Evolutionary conservation across 1,284 basidiomycete species (phyloP), one percentile per base, ranked within the genome.

Genomic region (Termitomyces sp.): DNA sequence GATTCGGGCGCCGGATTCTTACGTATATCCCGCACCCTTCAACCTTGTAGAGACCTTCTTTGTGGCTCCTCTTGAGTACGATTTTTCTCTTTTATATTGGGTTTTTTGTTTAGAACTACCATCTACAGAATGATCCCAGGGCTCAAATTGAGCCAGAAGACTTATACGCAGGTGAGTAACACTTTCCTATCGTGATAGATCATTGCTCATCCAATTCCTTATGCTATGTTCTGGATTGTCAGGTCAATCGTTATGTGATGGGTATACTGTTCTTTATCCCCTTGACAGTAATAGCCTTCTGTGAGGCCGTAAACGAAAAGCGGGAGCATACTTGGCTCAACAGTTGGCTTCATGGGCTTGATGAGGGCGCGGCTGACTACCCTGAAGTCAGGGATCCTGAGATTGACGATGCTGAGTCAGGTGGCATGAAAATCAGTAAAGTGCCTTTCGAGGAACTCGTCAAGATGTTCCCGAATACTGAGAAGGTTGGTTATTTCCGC

Each of bases 21-120:
- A 74, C 61, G 79, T 84, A 48, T 88, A 86, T 66, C 85, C 84
- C 34, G 83, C 85, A 10, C 84, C 85, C 1, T 87, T 96, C 77
- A 98, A 97, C 66, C 74, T 97, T 42, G 72, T 96, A 56, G 95
- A 97, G 69, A 74, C 78, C 0, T 69, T 93, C 61, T 71, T 96
- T 39, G 74, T 96, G 53, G 90, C 84, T 0, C 94, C 94, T 11
- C 75, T 91, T 44, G 93, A 96, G 90, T 93, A 63, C 62, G 85
- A 76, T 40, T 50, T 45, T n/a, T 8, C 26, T 49, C 3, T 19
- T 21, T 30, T 7, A 34, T n/a, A 30, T 31, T 5, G 5, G 14
- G 26, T 31, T 41, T 39, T n/a, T 40, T 28, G 13, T 18, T 21
- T 11, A 9, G 6, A 19, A n/a, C 49, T 30, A 8, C 18, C 13